Base-by-base conservation (phyloP, 2,329 filamentous ascomycete species). In the Fusarium stilboides region DNA sequence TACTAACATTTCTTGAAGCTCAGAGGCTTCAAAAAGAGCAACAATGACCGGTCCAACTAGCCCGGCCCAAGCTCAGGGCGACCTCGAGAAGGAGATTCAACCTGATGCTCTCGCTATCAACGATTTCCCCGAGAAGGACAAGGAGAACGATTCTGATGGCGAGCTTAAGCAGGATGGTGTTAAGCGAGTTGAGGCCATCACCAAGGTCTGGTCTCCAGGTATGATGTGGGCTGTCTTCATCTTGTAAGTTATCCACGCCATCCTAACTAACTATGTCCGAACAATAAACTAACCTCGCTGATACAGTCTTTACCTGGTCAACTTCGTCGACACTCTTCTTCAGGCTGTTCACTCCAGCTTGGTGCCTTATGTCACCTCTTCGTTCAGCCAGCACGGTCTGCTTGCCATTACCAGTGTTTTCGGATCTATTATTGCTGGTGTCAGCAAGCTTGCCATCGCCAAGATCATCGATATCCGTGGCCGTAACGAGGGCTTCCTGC, bases 371-470 rank as follows among this genome's bases (percentile, higher is more conserved):
- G 87, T 91, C 20, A 92, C 90, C 3, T 91, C 89, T 61, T 84
- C 87, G 3, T 92, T 92, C 75, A 82, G 81, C 43, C 82, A 85
- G 53, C 90, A 92, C 74, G 90, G 89, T 9, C 81, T 92, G 39
- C 83, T 92, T 15, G 87, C 89, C 3, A 90, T 88, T 0, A 86
- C 91, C 34, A 81, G 86, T 53, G 88, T 92, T 28, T 85, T 92
- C 9, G 87, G 90, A 39, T 76, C 75, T 43, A 75, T 82, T 37
- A 76, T 84, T 24, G 76, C 76, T 52, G 80, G 78, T 50, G 77
- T 80, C n/a, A 75, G 77, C 34, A 76, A 77, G 36, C 78, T 82
- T 5, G 77, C 80, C 14, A 77, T 85, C 46, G 82, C 83, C 57
- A 86, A 86, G 70, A 76, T 85, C 26, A 80, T 84, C 46, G 83